Evolutionary conservation across 2,329 filamentous ascomycete species (phyloP), one percentile per base, ranked within the genome.

Genomic region (Colletotrichum brevisporum): DNA sequence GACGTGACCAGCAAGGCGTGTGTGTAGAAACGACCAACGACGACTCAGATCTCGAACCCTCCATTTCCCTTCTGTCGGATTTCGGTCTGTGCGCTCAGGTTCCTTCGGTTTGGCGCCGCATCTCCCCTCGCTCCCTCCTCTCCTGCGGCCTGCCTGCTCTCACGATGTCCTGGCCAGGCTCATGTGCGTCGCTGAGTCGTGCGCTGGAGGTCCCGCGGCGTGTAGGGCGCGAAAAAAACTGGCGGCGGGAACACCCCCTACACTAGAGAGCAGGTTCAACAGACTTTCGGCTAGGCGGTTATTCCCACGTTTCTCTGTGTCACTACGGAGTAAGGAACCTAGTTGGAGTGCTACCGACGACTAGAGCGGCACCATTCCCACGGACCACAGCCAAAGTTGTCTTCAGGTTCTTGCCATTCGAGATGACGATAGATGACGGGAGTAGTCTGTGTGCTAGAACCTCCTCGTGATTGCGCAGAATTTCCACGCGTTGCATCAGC

Each of bases 221-320:
- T 43, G 41, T 43, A 43, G 41, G 41, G 48, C 26, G 48, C 45
- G 21, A 24, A 31, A 24, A 3, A 21, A 24, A 64, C 27, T 6
- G 21, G 24, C 48, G 21, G 36, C 48, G 31, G 45, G 16, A 64
- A 6, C 13, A 54, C 54, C 54, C 62, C 62, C n/a, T 13, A 41
- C 48, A 51, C 51, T 43, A 69, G 56, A 36, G 31, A 36, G 31
- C 31, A 36, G 31, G 31, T 36, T 36, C 8, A 36, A 36, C 61
- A 69, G 50, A 65, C 66, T 59, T 55, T 65, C 54, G 66, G 54
- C 27, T 26, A n/a, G 13, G 67, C 62, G 67, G 67, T 67, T 66
- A 24, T 53, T 56, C 62, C 67, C 67, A 62, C 45, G 12, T 3
- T 36, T 54, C 8, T 54, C 13, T 45, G 50, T 31, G 24, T 51